phyloP scores from a whole-genome alignment of 192 early-diverging fungal species.

The Podila minutissima region DNA sequence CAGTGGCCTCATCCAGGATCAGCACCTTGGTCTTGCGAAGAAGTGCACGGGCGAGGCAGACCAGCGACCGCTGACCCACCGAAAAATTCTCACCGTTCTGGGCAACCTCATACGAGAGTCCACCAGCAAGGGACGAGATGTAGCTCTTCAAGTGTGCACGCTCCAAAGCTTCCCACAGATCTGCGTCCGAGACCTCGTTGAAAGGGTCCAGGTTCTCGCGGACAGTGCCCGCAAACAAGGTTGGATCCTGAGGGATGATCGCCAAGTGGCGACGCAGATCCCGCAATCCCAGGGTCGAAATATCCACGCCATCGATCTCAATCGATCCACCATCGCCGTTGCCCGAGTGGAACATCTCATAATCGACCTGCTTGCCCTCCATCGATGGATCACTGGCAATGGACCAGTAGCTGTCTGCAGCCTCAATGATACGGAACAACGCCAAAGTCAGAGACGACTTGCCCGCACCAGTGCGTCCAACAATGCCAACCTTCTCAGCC shows the following conservation, averaged over 20 bases:
- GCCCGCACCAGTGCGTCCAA: constrained; percentile 55
- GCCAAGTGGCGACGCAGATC: constrained; percentile 70
- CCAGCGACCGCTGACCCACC: constrained; percentile 78
- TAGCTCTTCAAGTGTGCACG: constrained; percentile 36
- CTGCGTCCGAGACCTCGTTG: constrained; percentile 56
- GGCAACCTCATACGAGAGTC: constrained; percentile 41
- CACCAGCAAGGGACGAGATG: constrained; percentile 28
- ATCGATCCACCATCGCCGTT: constrained; percentile 65
- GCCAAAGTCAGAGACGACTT: constrained; percentile 54
- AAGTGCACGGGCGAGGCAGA: constrained; percentile 70
- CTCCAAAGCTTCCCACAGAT: constrained; percentile 70
- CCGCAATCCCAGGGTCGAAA: constrained; percentile 64
- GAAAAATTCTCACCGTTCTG: constrained; percentile 80
- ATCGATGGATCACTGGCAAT: constrained; percentile 19
- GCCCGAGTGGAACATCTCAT: background rate
- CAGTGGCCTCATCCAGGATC: constrained; percentile 56
- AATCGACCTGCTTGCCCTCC: background rate
- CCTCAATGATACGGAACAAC: constrained; percentile 57
- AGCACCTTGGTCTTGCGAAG: constrained; percentile 65
- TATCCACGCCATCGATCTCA: constrained; percentile 77
- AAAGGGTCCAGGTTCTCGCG: constrained; percentile 88
- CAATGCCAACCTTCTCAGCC: constrained; percentile 51
- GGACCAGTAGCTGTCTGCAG: constrained; percentile 37
- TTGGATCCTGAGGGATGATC: constrained; percentile 90
- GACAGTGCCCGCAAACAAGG: constrained; percentile 65